Evolutionary conservation across 2,329 filamentous ascomycete species (phyloP).

Genomic region (Penicillium sp.): DNA sequence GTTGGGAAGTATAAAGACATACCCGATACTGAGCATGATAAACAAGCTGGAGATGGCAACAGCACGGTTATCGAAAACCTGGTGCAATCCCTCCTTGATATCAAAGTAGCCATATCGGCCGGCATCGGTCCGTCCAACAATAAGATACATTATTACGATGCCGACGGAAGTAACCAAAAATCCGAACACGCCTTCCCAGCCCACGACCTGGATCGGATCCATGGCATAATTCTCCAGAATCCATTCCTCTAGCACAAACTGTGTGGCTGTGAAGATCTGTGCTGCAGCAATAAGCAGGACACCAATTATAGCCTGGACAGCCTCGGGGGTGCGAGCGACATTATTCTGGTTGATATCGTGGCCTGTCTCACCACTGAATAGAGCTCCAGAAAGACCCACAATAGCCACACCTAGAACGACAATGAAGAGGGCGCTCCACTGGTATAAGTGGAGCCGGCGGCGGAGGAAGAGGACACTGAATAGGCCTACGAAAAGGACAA

Average conservation of each 20-base stretch:
- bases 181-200: constrained; percentile 94
- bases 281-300: constrained; percentile 88
- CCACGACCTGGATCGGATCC: constrained; percentile 86
- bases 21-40: constrained; percentile 98
- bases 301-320: constrained; percentile 72
- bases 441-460: constrained; percentile 76
- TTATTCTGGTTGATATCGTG: constrained; percentile 35
- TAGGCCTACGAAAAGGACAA: constrained; percentile 91
- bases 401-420: constrained; percentile 85
- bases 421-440: constrained; percentile 84
- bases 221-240: constrained; percentile 77
- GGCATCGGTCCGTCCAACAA: constrained; percentile 69
- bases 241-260: constrained; percentile 95
- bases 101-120: constrained; percentile 87
- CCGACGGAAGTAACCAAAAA: constrained; percentile 73
- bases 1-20: constrained; percentile 38
- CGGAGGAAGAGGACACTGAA: constrained; percentile 91
- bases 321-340: constrained; percentile 51
- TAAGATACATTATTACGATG: constrained; percentile 77
- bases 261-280: constrained; percentile 93
- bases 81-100: constrained; percentile 75
- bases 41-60: constrained; percentile 76
- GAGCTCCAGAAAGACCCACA: constrained; percentile 82
- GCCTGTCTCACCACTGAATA: constrained; percentile 62
- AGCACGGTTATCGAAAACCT: constrained; percentile 69